These are phyloP conservation scores for Colletotrichum trifolii DNA, from an alignment of 2,329 filamentous ascomycete species.

Conservation along the genomic window DNA sequence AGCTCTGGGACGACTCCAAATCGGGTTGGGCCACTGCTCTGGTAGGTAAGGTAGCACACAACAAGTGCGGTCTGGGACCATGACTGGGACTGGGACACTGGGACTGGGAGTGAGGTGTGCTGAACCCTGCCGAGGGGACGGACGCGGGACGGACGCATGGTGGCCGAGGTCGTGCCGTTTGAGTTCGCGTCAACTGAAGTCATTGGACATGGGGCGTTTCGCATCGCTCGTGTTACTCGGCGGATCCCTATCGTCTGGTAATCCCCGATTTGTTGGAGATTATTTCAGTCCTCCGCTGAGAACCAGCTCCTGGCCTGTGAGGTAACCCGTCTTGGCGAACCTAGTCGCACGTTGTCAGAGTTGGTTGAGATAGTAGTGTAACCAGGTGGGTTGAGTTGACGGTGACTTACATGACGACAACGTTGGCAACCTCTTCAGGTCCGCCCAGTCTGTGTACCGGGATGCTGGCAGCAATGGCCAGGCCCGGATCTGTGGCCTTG, in stretches of 20 bases:
- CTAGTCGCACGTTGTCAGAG: slow-evolving; percentile 29
- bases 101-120: background rate
- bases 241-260: too few relatives aligned
- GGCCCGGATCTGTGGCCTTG: slow-evolving; percentile 44
- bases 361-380: background rate
- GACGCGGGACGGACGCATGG: too few relatives aligned
- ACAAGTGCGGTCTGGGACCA: too few relatives aligned
- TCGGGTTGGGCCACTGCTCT: background rate
- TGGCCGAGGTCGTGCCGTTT: too few relatives aligned
- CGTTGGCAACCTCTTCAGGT: slow-evolving; percentile 48
- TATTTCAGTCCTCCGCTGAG: slow-evolving; percentile 42
- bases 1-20: background rate
- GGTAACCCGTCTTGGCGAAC: slow-evolving; percentile 45
- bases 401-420: slow-evolving; percentile 46
- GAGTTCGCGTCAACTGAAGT: background rate
- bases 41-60: too few relatives aligned
- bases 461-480: slow-evolving; percentile 48
- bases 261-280: background rate
- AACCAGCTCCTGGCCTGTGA: slow-evolving; percentile 44
- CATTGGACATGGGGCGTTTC: too few relatives aligned
- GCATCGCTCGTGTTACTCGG: too few relatives aligned
- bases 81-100: too few relatives aligned
- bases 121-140: background rate
- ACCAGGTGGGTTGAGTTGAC: background rate
- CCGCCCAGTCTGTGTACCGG: slow-evolving; percentile 48